These are phyloP conservation scores for Termitomyces sp. DNA, from an alignment of 768 basidiomycete species.

Conservation along the genomic window DNA sequence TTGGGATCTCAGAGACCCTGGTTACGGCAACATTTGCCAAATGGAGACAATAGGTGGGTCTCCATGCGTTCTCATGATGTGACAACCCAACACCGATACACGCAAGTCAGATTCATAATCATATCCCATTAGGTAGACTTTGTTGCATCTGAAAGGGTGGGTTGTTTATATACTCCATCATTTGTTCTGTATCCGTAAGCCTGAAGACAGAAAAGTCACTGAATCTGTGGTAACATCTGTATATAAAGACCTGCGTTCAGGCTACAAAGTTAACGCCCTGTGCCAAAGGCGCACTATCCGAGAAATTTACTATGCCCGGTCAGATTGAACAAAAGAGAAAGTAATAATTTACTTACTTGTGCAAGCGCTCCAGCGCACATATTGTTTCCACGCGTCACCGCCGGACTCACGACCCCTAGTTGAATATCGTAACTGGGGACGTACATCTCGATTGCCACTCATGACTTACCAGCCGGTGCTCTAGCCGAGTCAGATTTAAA, in stretches of 20 bases:
- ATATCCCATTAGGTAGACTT: not conserved
- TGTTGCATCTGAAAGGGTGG: conserved; percentile 1
- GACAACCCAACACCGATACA: not conserved
- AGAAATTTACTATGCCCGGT: conserved; percentile 69
- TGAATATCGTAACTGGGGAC: conserved; percentile 6
- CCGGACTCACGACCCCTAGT: conserved; percentile 92
- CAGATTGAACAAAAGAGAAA: not conserved
- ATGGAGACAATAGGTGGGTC: conserved; percentile 13
- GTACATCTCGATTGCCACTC: conserved; percentile 1
- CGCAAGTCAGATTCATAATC: conserved; percentile 3
- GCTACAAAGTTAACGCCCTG: conserved; percentile 86
- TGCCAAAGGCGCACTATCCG: conserved; percentile 82
- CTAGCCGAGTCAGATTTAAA: conserved; percentile 37
- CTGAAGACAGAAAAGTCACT: not conserved
- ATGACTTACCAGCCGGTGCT: conserved; percentile 75
- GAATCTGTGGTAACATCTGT: conserved; percentile 9
- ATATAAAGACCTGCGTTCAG: conserved; percentile 1
- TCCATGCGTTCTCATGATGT: conserved; percentile 9
- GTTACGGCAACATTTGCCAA: conserved; percentile 18
- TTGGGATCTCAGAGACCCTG: conserved; percentile 17
- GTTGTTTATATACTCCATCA: conserved; percentile 2
- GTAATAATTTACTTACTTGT: conserved; percentile 43
- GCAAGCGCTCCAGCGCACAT: conserved; percentile 88
- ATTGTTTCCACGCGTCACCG: conserved; percentile 98
- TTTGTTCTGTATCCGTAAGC: not conserved